Conservation (phyloP, 768 basidiomycete genomes). For the Mycena chlorophos region DNA sequence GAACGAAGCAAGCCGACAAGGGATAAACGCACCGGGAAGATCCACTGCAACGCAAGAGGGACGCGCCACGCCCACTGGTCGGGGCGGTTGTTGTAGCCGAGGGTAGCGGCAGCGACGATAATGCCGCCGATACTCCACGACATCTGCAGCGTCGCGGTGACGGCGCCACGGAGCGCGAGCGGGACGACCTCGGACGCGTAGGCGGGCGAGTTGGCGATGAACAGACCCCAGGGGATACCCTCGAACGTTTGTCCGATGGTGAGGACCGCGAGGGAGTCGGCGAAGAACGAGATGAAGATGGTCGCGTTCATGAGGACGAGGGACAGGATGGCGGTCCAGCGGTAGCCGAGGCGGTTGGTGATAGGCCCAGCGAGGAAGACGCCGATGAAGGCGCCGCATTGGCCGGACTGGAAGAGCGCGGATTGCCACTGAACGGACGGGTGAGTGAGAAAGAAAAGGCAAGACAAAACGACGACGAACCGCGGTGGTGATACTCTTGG, state of each 20-base stretch:
- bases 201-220: constrained; percentile 24
- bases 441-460: neutral
- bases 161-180: constrained; percentile 17
- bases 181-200: constrained; percentile 22
- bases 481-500: neutral
- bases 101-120: constrained; percentile 23
- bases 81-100: constrained; percentile 13
- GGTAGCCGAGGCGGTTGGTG: constrained; percentile 21
- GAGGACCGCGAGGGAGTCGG: constrained; percentile 17
- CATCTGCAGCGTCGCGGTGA: constrained; percentile 21
- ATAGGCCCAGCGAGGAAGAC: constrained; percentile 20
- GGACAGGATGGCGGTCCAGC: constrained; percentile 19
- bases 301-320: constrained; percentile 3
- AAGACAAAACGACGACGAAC: neutral
- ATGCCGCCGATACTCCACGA: constrained; percentile 20
- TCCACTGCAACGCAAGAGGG: neutral
- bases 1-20: constrained; percentile 3
- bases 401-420: constrained; percentile 17
- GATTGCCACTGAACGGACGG: constrained; percentile 15
- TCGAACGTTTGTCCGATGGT: constrained; percentile 18
- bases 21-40: neutral
- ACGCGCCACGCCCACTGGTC: constrained; percentile 6
- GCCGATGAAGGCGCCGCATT: constrained; percentile 21
- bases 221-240: constrained; percentile 21
- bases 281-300: constrained; percentile 1